Evolutionary conservation across 768 basidiomycete genomes (phyloP).

Genomic region (Boletus sp.): DNA sequence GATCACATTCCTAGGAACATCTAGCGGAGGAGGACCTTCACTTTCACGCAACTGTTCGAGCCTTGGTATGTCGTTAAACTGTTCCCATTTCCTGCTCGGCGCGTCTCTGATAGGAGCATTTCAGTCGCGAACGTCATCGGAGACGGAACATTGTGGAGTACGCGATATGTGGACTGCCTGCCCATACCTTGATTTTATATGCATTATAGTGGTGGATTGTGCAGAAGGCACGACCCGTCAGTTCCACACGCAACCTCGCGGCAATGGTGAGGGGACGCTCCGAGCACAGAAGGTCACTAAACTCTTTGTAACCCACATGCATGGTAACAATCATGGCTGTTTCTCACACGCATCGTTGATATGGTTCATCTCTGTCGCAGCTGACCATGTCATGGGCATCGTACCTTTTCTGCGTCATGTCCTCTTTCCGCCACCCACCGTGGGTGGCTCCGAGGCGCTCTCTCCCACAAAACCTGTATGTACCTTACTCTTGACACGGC

Average conservation of each 20-base stretch:
- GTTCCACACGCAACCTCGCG: constrained; percentile 52
- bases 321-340: constrained; percentile 45
- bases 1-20: constrained; percentile 74
- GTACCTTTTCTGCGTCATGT: constrained; percentile 60
- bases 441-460: constrained; percentile 7
- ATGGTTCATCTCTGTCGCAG: constrained; percentile 30
- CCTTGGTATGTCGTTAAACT: constrained; percentile 34
- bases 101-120: constrained; percentile 1
- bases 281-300: constrained; percentile 52
- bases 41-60: constrained; percentile 74
- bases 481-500: neutral
- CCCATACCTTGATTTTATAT: constrained; percentile 3
- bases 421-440: constrained; percentile 44
- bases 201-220: constrained; percentile 69
- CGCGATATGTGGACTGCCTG: constrained; percentile 16
- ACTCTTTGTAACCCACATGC: constrained; percentile 85
- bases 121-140: constrained; percentile 53
- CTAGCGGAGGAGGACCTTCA: constrained; percentile 72
- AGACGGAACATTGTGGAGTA: constrained; percentile 67
- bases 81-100: neutral
- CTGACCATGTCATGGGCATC: constrained; percentile 75
- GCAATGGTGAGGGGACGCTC: constrained; percentile 29
- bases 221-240: constrained; percentile 78
- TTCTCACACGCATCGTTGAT: neutral
- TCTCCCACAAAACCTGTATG: constrained; percentile 13